A percentile compares a stretch with the other conserved stretches of the same genome.
Evolutionary conservation across 352 stramenopile species (phyloP).

Genomic region (Pythium rhizo-oryzae): DNA sequence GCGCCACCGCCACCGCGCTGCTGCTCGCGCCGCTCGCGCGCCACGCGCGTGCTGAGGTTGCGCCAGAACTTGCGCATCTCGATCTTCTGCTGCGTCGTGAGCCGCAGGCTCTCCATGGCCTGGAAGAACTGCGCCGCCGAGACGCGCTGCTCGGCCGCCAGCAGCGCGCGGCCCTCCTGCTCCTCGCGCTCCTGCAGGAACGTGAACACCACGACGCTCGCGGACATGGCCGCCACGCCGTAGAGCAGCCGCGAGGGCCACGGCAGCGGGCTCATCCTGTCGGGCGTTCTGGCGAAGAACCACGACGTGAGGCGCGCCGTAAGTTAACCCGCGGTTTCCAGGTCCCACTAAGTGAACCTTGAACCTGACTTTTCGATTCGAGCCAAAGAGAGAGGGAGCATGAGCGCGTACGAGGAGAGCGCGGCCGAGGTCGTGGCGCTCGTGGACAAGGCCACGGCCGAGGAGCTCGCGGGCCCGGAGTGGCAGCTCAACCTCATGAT

Average conservation of each 20-base stretch:
- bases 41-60: constrained; percentile 60
- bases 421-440: constrained; percentile 46
- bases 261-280: constrained; percentile 37
- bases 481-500: constrained; percentile 78
- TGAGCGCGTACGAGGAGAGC: constrained; percentile 50
- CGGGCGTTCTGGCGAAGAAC: background rate
- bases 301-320: background rate
- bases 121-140: constrained; percentile 63
- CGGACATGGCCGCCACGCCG: constrained; percentile 79
- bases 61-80: constrained; percentile 82
- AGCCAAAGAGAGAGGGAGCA: constrained; percentile 12
- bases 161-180: constrained; percentile 59
- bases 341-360: constrained; percentile 20
- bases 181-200: constrained; percentile 83
- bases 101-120: constrained; percentile 59
- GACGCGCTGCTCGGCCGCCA: constrained; percentile 54
- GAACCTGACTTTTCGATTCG: constrained; percentile 8
- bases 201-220: constrained; percentile 74
- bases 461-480: constrained; percentile 49
- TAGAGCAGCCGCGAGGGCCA: constrained; percentile 65
- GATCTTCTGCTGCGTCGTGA: constrained; percentile 60
- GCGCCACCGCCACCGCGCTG: background rate
- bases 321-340: constrained; percentile 1
- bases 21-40: constrained; percentile 17
- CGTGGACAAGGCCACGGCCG: constrained; percentile 59